Evolutionary conservation across 2,329 filamentous ascomycete genomes (phyloP).

Genomic region (Ploettnerulaceae sp.): DNA sequence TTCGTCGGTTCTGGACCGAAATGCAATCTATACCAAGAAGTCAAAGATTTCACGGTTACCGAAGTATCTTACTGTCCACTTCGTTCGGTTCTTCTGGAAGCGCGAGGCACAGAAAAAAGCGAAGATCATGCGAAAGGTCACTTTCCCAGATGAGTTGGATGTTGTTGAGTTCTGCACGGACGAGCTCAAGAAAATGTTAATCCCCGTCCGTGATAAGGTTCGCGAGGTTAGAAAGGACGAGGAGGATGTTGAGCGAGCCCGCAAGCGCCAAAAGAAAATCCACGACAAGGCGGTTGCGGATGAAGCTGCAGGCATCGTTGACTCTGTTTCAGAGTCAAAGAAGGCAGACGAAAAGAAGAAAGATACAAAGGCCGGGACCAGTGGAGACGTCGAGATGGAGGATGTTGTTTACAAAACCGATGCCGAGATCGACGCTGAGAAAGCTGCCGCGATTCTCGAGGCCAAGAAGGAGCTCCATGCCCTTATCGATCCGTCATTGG

Average conservation of each 20-base stretch:
- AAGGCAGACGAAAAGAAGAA: slow-evolving; percentile 44
- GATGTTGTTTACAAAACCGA: slow-evolving; percentile 73
- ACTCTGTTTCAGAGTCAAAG: slow-evolving; percentile 38
- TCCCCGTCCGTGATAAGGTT: slow-evolving; percentile 94
- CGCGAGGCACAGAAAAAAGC: slow-evolving; percentile 94
- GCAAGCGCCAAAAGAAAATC: slow-evolving; percentile 80
- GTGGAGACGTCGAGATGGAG: slow-evolving; percentile 68
- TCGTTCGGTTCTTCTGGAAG: slow-evolving; percentile 98
- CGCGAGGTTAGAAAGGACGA: slow-evolving; percentile 93
- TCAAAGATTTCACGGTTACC: slow-evolving; percentile 87
- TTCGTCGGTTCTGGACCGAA: slow-evolving; percentile 69
- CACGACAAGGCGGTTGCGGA: slow-evolving; percentile 46
- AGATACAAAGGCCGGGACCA: slow-evolving; percentile 44
- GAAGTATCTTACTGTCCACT: slow-evolving; percentile 94
- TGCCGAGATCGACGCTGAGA: slow-evolving; percentile 85
- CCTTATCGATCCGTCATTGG: slow-evolving; percentile 69
- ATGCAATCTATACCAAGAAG: slow-evolving; percentile 82
- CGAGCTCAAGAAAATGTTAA: slow-evolving; percentile 71
- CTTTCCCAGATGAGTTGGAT: slow-evolving; percentile 90
- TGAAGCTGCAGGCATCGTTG: slow-evolving; percentile 43
- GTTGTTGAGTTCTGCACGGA: slow-evolving; percentile 94
- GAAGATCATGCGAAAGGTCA: slow-evolving; percentile 99
- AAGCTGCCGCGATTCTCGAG: slow-evolving; percentile 64
- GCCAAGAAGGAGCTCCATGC: slow-evolving; percentile 85
- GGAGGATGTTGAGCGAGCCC: slow-evolving; percentile 83